phyloP scores from a whole-genome alignment of 1,139 yeast species.

The Debaryomyces udenii region DNA sequence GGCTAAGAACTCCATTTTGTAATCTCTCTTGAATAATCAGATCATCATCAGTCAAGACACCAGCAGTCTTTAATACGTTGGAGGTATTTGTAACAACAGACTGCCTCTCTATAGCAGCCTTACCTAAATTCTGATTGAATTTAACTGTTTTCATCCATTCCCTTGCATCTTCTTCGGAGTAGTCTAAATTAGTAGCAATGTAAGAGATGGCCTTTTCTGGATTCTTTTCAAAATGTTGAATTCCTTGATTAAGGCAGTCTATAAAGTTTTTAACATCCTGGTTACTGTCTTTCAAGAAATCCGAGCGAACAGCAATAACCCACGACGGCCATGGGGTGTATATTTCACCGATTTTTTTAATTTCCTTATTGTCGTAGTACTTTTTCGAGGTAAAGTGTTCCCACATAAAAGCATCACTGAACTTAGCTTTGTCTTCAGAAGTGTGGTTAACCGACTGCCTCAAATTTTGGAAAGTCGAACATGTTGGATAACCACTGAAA shows the following conservation, averaged over 20 bases:
- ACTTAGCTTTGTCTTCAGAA: constrained; percentile 36
- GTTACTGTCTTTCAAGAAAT: constrained; percentile 30
- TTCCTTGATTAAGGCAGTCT: constrained; percentile 64
- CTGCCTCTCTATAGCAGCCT: constrained; percentile 48
- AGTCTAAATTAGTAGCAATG: constrained; percentile 71
- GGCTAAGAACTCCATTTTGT: constrained; percentile 25
- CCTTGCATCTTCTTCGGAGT: constrained; percentile 72
- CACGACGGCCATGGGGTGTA: constrained; percentile 98
- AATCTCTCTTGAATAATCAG: constrained; percentile 35
- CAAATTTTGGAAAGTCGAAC: constrained; percentile 71
- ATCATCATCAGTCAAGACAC: constrained; percentile 50
- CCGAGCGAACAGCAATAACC: constrained; percentile 64
- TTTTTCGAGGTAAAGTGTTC: constrained; percentile 87
- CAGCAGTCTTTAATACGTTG: constrained; percentile 62
- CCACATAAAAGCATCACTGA: constrained; percentile 93
- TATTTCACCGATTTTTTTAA: constrained; percentile 82
- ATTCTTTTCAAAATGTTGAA: constrained; percentile 61
- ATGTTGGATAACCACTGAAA: constrained; percentile 53
- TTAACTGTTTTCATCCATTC: constrained; percentile 80
- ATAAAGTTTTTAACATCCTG: constrained; percentile 46
- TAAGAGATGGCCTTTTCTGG: constrained; percentile 67
- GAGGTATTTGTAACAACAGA: constrained; percentile 59
- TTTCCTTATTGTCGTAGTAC: constrained; percentile 78
- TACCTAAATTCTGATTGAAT: constrained; percentile 55
- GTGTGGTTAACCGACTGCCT: constrained; percentile 75